Conservation (phyloP, 768 basidiomycete species). For the Daedaleopsis sinensis region DNA sequence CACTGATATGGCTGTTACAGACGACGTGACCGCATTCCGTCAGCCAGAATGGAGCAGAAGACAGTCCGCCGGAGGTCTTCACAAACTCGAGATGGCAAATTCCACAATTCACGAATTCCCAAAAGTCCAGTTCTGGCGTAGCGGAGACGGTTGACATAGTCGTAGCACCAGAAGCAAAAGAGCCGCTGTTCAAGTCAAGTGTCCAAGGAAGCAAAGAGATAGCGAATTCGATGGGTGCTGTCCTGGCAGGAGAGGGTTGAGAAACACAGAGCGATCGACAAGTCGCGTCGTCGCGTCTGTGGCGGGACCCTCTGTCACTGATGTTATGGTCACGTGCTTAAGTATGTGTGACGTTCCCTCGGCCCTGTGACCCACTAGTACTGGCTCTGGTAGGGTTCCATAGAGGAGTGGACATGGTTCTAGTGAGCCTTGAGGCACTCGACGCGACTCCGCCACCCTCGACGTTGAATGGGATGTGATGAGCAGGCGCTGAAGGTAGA, state of each 20-base stretch:
- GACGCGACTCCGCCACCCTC: background rate
- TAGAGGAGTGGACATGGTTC: background rate
- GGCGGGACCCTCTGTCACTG: background rate
- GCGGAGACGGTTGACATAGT: conserved; percentile 43
- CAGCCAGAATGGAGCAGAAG: conserved; percentile 81
- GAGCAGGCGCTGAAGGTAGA: background rate
- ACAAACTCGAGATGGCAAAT: conserved; percentile 71
- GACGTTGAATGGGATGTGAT: background rate
- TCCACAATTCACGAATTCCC: conserved; percentile 78
- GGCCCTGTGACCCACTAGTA: too few species aligned
- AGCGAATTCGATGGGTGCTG: background rate
- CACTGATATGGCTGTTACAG: conserved; percentile 86
- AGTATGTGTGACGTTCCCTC: background rate
- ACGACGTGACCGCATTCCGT: conserved; percentile 87
- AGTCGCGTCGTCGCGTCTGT: background rate
- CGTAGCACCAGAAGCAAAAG: background rate
- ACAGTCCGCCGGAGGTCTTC: conserved; percentile 48
- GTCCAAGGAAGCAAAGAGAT: background rate
- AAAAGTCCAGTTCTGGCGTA: conserved; percentile 58
- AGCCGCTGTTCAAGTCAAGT: too few species aligned
- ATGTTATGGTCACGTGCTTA: background rate
- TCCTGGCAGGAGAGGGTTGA: background rate
- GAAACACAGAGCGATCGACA: background rate
- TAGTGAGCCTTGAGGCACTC: background rate
- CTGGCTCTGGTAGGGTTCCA: too few species aligned